Conservation (phyloP, 768 basidiomycete genomes). For the Neoboletus magnificus region DNA sequence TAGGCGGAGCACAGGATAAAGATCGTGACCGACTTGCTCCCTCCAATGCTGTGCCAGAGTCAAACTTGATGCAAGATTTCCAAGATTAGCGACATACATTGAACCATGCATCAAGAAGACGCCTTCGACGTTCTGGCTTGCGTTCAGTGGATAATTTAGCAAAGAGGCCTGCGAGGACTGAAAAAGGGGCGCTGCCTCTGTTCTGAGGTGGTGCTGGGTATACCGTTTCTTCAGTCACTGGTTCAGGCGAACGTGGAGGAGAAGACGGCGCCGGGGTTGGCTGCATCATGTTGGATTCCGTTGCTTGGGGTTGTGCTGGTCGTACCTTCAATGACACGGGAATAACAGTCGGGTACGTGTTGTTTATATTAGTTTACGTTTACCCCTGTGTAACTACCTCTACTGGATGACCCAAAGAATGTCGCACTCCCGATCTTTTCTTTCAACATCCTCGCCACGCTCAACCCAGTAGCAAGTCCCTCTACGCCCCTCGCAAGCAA, state of each 20-base stretch:
- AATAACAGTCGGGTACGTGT: constrained; percentile 10
- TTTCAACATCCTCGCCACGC: constrained; percentile 30
- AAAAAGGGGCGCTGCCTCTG: constrained; percentile 65
- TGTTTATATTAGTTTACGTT: constrained; percentile 18
- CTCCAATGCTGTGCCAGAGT: constrained; percentile 69
- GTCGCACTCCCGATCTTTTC: constrained; percentile 12
- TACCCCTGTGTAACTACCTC: neutral
- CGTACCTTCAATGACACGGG: neutral
- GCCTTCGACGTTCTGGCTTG: constrained; percentile 70
- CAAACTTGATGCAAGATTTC: neutral
- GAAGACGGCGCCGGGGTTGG: constrained; percentile 67
- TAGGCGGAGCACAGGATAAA: constrained; percentile 87
- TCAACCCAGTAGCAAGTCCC: constrained; percentile 36
- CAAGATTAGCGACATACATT: constrained; percentile 48
- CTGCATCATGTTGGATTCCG: constrained; percentile 43
- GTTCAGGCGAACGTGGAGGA: constrained; percentile 45
- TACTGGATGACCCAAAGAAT: constrained; percentile 1
- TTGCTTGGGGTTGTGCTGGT: neutral
- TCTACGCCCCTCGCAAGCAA: constrained; percentile 44
- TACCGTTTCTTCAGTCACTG: constrained; percentile 20
- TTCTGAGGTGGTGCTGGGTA: constrained; percentile 64
- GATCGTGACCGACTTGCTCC: constrained; percentile 76
- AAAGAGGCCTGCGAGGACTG: constrained; percentile 67
- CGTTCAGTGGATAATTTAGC: constrained; percentile 69
- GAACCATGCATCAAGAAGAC: constrained; percentile 74